Evolutionary conservation across 2,329 filamentous ascomycete genomes (phyloP), one percentile per base, ranked within the genome.

Genomic region (Cladosporium sp.): DNA sequence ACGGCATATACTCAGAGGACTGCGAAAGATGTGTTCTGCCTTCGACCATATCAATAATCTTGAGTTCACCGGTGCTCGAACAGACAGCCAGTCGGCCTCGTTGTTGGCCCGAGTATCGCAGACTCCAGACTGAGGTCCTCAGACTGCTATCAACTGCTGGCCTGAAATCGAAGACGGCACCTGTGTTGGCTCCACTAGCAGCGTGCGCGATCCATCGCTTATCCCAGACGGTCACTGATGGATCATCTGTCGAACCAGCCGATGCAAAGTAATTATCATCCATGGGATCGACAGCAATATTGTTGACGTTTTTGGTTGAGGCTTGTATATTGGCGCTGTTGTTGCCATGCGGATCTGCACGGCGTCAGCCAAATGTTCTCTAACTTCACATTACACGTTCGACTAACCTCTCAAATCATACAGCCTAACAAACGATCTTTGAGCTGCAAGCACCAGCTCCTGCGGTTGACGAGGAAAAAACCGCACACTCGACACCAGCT

Each of bases 261-360:
- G 91, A 93, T 1, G 91, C 88, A 78, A 95, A 94, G 76, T 93
- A 94, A 71, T 95, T 93, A 69, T 89, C 87, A 71, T 96, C 90
- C 25, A 88, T 82, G 67, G 91, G 91, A 78, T 95, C 91, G 67
- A 95, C 91, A 18, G 91, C 86, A 63, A 95, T 78, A 67, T 88
- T 88, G 72, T 89, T 84, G 10, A 89, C 86, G 70, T 87, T 86
- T 18, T 83, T 81, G 2, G 87, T 89, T 2, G 83, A 78, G 61
- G 80, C 79, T 58, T 83, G 81, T 23, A 82, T 80, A 58, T 65
- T 72, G 58, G 67, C 69, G 28, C 54, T 26, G 30, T 57, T 58
- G 16, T n/a, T 65, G 11, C 32, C 48, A 32, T 59, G 63, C 1
- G 63, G 56, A 32, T 65, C 63, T 64, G n/a, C 3, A 13, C 2